These are phyloP conservation scores for Babesia ovis DNA, from an alignment of 169 alveolate species.

Conservation along the genomic window DNA sequence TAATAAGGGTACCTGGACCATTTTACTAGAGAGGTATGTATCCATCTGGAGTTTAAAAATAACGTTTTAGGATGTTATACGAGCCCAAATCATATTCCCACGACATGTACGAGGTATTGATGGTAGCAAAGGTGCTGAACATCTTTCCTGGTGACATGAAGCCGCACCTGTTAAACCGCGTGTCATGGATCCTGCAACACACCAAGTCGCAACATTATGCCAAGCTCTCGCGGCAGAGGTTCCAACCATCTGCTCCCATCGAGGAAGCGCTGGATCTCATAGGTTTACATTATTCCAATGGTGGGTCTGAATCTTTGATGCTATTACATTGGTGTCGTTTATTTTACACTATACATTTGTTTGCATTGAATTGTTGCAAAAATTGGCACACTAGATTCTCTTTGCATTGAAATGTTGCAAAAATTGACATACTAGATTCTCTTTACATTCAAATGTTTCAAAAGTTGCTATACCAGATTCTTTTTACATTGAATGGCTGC, in stretches of 20 bases:
- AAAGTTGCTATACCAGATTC: too few species aligned
- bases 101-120: slow-evolving; percentile 57
- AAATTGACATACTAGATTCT: too few species aligned
- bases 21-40: slow-evolving; percentile 51
- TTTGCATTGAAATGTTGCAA: too few species aligned
- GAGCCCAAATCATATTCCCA: slow-evolving; percentile 33
- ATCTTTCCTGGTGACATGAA: slow-evolving; percentile 9
- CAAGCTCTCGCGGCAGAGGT: slow-evolving; percentile 43
- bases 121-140: slow-evolving; percentile 40
- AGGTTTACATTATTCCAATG: slow-evolving; percentile 32
- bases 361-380: too few species aligned
- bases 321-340: too few species aligned
- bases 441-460: too few species aligned
- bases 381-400: too few species aligned
- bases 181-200: slow-evolving; percentile 32
- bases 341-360: too few species aligned
- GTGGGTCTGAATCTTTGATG: slow-evolving; percentile 10
- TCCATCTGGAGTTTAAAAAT: neutral
- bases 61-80: slow-evolving; percentile 30
- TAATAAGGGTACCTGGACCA: slow-evolving; percentile 41
- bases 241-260: slow-evolving; percentile 38
- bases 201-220: slow-evolving; percentile 33
- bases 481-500: too few species aligned
- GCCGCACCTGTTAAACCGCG: neutral
- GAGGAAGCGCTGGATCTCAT: slow-evolving; percentile 37